phyloP scores from a whole-genome alignment of 371 early-diverging fungal genomes.

The Catenaria anguillulae region DNA sequence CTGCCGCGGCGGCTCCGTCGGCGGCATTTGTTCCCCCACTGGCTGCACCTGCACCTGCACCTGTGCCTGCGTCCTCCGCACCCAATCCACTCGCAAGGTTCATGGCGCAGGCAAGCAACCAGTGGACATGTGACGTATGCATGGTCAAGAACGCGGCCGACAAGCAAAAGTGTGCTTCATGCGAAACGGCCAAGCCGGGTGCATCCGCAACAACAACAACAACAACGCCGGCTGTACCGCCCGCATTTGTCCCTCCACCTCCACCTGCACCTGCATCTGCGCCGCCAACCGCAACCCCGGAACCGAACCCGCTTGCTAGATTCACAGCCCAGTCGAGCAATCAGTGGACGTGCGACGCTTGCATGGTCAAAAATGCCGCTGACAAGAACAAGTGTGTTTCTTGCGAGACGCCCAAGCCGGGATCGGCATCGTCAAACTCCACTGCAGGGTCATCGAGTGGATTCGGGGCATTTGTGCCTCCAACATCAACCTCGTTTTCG shows the following conservation, averaged over 20 bases:
- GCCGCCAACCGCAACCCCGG: not conserved
- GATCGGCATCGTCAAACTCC: too few relatives aligned
- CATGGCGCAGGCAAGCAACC: not conserved
- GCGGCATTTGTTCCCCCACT: not conserved
- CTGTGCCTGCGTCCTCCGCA: conserved; percentile 1
- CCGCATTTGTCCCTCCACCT: not conserved
- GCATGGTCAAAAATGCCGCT: conserved; percentile 1
- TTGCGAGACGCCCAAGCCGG: conserved; percentile 3
- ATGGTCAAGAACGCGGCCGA: conserved; percentile 3
- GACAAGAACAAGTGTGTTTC: not conserved
- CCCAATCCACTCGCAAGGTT: not conserved
- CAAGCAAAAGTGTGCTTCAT: conserved; percentile 1
- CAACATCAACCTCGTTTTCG: too few relatives aligned
- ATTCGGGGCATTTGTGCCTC: too few relatives aligned
- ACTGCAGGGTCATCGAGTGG: too few relatives aligned
- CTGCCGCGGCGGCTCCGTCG: not conserved
- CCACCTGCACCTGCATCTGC: not conserved
- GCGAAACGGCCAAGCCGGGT: conserved; percentile 4
- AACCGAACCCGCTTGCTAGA: not conserved
- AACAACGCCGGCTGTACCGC: not conserved
- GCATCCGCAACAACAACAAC: not conserved
- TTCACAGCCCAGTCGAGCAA: not conserved
- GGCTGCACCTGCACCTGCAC: not conserved
- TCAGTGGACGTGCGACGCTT: conserved; percentile 5
- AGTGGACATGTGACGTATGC: conserved; percentile 9